These are phyloP conservation scores for Ceriops tagal DNA, from an alignment of 345 rosid genomes.

Conservation along the genomic window DNA sequence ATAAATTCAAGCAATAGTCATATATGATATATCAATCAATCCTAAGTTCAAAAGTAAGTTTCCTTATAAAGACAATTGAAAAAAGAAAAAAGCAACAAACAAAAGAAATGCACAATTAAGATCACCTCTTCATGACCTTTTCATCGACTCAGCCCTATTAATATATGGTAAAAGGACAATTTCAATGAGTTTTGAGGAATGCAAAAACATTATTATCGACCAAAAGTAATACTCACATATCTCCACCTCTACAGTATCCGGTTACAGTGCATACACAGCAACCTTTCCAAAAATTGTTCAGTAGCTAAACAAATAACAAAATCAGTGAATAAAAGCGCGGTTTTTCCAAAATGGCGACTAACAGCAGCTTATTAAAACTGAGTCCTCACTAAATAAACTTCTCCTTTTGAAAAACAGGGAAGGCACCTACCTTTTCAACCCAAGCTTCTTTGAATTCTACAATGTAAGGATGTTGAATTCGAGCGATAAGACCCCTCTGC, in stretches of 20 bases:
- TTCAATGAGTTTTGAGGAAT: too few species aligned
- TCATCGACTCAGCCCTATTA: constrained; percentile 92
- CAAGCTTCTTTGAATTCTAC: constrained; percentile 99
- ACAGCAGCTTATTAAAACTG: background rate
- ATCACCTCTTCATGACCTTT: constrained; percentile 83
- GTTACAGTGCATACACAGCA: constrained; percentile 98
- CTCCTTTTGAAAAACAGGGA: background rate
- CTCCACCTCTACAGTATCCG: constrained; percentile 99
- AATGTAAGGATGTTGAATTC: constrained; percentile 83
- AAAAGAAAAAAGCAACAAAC: background rate
- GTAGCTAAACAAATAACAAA: background rate
- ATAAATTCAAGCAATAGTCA: background rate
- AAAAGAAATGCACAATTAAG: background rate
- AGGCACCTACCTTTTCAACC: constrained; percentile 74
- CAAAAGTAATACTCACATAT: constrained; percentile 48
- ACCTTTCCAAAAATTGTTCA: constrained; percentile 44
- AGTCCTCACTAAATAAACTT: background rate
- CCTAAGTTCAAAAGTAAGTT: background rate
- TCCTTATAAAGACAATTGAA: background rate
- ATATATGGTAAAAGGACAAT: constrained; percentile 5
- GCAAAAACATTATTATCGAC: constrained; percentile 4
- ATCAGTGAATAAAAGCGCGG: background rate
- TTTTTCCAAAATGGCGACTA: background rate
- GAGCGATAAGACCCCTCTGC: constrained; percentile 88
- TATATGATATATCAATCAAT: too few species aligned